Evolutionary conservation across 305 asterid species (phyloP), one percentile per base, ranked within the genome.

Genomic region (Fraxinus angustifolia): DNA sequence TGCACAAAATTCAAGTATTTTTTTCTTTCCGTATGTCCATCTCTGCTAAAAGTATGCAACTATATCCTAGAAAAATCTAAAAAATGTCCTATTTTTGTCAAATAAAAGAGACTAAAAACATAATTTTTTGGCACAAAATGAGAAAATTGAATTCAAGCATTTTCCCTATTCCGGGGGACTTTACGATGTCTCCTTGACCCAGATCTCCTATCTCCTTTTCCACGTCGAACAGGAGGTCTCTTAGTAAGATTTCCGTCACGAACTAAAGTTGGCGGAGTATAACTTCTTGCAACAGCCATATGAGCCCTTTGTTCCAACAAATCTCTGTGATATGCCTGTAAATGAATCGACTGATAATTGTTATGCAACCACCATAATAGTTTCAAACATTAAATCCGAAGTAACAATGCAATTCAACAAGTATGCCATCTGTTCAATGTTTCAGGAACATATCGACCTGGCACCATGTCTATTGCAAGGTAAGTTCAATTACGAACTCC

Each of bases 121-220:
- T 86, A 86, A 82, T 87, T 86, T 89, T 84, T 33, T 77, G 81
- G 83, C 80, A 84, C 80, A 68, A 34, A 78, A 81, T 65, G 82
- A 74, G 68, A 84, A 82, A 80, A 83, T 83, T 88, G 88, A 85
- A 80, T 38, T 42, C 82, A 87, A 83, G 74, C 75, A 77, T 62
- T 82, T 71, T 86, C 91, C 90, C 85, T 86, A 80, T 73, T 86
- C 70, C 81, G 87, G 84, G 88, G 85, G 76, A 76, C 77, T 89
- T 81, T 89, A 6, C 90, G 90, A 4, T 92, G 93, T 86, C 91
- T 90, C 87, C 92, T 91, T 71, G 93, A 84, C 60, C 83, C 71
- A 30, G 94, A 79, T 85, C 78, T 92, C 91, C 87, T 91, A 35
- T 90, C 82, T 53, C 87, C 92, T 87, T 82, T 91, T 81, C 86